Conservation (phyloP, 257 asterid genomes). For the Solanum lycopersicoides region DNA sequence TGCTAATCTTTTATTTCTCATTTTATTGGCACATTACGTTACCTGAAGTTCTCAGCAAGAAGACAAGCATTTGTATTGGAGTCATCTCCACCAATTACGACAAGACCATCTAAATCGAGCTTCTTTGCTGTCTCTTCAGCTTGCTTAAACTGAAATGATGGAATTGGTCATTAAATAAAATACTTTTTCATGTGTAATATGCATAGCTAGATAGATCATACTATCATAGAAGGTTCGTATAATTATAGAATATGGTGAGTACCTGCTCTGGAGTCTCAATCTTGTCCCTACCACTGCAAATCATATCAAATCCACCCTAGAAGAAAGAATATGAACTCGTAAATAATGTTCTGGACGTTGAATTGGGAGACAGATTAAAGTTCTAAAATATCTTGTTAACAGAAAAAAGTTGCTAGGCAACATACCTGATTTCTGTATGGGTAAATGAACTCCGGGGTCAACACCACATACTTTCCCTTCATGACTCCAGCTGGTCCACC, state of each 20-base stretch:
- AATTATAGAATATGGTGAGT: not conserved
- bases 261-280: slow-evolving; percentile 99
- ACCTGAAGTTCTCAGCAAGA: slow-evolving; percentile 84
- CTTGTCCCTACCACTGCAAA: slow-evolving; percentile 97
- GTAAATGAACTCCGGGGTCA: slow-evolving; percentile 78
- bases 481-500: slow-evolving; percentile 99
- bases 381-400: not conserved
- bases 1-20: not conserved
- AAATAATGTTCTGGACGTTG: not conserved
- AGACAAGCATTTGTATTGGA: slow-evolving; percentile 99
- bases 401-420: not conserved
- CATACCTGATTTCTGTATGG: slow-evolving; percentile 93
- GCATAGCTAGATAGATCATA: not conserved
- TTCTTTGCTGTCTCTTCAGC: slow-evolving; percentile 85
- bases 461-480: slow-evolving; percentile 71
- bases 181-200: not conserved
- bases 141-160: slow-evolving; percentile 70
- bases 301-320: slow-evolving; percentile 99
- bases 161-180: not conserved
- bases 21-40: not conserved
- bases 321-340: not conserved
- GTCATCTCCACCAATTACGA: slow-evolving; percentile 99
- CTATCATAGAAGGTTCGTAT: not conserved
- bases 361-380: not conserved
- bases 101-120: slow-evolving; percentile 96